Conservation (phyloP, 23 red algal species). For the Gracilaria domingensis region DNA sequence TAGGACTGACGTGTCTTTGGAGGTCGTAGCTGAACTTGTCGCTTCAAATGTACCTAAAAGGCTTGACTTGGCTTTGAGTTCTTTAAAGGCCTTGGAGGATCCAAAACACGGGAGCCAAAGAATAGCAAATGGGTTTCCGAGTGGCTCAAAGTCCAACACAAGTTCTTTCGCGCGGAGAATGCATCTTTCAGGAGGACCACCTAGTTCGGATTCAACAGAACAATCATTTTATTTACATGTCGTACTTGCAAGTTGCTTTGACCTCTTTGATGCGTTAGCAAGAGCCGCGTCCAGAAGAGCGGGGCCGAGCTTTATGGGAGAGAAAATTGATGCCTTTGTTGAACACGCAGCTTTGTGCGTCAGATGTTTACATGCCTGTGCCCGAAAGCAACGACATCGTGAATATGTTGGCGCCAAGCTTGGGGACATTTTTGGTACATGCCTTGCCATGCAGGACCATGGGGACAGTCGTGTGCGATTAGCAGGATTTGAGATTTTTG, state of each 20-base stretch:
- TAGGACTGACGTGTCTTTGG: constrained; percentile 60
- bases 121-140: constrained; percentile 68
- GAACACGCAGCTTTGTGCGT: constrained; percentile 74
- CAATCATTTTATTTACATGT: constrained; percentile 83
- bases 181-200: constrained; percentile 6
- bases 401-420: constrained; percentile 65
- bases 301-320: constrained; percentile 64
- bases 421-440: constrained; percentile 82
- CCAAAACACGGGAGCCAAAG: constrained; percentile 40
- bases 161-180: constrained; percentile 58
- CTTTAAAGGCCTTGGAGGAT: constrained; percentile 54
- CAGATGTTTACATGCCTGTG: constrained; percentile 65
- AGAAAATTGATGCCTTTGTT: constrained; percentile 80
- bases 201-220: constrained; percentile 26
- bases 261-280: constrained; percentile 68
- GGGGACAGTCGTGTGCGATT: constrained; percentile 80
- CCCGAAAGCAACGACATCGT: constrained; percentile 53
- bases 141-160: constrained; percentile 30
- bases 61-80: constrained; percentile 55
- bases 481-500: constrained; percentile 86
- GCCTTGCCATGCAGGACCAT: constrained; percentile 82
- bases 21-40: constrained; percentile 56
- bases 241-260: constrained; percentile 80
- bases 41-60: constrained; percentile 44
- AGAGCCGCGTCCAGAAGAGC: constrained; percentile 32